Evolutionary conservation across 2,329 filamentous ascomycete genomes (phyloP).

Genomic region (Botrytis paeoniae): DNA sequence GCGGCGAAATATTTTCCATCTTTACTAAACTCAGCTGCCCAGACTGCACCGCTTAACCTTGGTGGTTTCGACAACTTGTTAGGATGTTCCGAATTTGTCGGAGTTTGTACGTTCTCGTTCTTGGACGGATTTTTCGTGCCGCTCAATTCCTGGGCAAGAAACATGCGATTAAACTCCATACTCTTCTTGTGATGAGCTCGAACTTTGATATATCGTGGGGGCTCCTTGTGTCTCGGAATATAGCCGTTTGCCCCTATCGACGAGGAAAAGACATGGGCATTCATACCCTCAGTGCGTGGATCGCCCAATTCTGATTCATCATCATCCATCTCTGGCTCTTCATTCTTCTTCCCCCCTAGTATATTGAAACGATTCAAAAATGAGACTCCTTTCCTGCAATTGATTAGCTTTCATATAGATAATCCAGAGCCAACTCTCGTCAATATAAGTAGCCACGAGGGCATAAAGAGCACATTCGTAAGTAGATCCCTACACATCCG

Average conservation of each 20-base stretch:
- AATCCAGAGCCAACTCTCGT: background rate
- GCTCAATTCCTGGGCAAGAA: slow-evolving; percentile 86
- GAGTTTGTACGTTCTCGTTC: slow-evolving; percentile 33
- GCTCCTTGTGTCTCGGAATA: slow-evolving; percentile 82
- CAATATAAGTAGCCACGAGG: background rate
- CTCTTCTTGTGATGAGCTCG: slow-evolving; percentile 75
- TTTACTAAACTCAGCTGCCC: slow-evolving; percentile 89
- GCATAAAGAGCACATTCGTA: slow-evolving; percentile 23
- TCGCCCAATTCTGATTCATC: slow-evolving; percentile 70
- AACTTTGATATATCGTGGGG: slow-evolving; percentile 87
- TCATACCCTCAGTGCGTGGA: slow-evolving; percentile 71
- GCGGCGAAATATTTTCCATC: slow-evolving; percentile 89
- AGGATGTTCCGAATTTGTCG: slow-evolving; percentile 28
- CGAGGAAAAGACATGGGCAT: slow-evolving; percentile 78
- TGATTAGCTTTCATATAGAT: slow-evolving; percentile 14
- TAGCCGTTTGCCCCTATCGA: slow-evolving; percentile 68
- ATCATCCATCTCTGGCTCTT: slow-evolving; percentile 48
- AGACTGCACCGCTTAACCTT: slow-evolving; percentile 63
- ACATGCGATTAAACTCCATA: slow-evolving; percentile 80
- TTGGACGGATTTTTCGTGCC: slow-evolving; percentile 47
- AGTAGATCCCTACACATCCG: slow-evolving; percentile 15
- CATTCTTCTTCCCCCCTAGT: slow-evolving; percentile 73
- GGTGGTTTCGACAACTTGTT: slow-evolving; percentile 31
- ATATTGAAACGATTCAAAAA: slow-evolving; percentile 82
- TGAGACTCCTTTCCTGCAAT: slow-evolving; percentile 73